Evolutionary conservation across 106 monocot species (phyloP), one percentile per base, ranked within the genome.

Genomic region (Xerophyta viscosa): DNA sequence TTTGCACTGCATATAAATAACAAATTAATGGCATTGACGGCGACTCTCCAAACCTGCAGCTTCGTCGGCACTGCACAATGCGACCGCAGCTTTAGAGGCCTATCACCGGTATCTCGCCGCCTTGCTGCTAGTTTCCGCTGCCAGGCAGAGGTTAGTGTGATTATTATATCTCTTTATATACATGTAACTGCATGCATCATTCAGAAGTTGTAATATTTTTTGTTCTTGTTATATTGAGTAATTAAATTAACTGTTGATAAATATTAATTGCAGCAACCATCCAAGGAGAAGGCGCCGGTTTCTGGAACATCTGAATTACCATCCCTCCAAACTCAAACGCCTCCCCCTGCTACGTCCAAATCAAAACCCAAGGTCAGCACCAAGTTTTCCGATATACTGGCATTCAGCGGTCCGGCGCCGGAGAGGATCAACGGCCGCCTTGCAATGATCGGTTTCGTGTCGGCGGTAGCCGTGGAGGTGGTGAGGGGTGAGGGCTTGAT

Each of bases 401-500:
- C 87, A 8, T 88, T 88, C 70, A 63, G 75, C 23, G 87, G 87
- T 7, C 82, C 87, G 28, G 82, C 62, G 28, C 87, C 87, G 8
- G 87, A 88, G 71, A 50, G 82, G 55, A 82, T 82, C 68, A 88
- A 88, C 55, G 82, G 87, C 1, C 60, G 87, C 9, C 71, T 82
- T 3, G 87, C 87, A 8, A 88, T 88, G 87, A 24, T 88, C 19
- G 82, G 87, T 2, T 88, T 88, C 56, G 72, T 69, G n/a, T 53
- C 83, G 13, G 76, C 83, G 1, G 0, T 88, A 22, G 88, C 79
- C 1, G 79, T 73, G 4, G 88, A 83, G 72, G 24, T 59, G 29
- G 65, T 63, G 6, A 68, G 66, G 1, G 78, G 82, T 7, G 44
- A 68, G 23, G 77, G 65, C 54, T 26, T 87, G 21, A 41, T 62